Evolutionary conservation across 768 basidiomycete species (phyloP).

Genomic region (Amanita pallidorosea): DNA sequence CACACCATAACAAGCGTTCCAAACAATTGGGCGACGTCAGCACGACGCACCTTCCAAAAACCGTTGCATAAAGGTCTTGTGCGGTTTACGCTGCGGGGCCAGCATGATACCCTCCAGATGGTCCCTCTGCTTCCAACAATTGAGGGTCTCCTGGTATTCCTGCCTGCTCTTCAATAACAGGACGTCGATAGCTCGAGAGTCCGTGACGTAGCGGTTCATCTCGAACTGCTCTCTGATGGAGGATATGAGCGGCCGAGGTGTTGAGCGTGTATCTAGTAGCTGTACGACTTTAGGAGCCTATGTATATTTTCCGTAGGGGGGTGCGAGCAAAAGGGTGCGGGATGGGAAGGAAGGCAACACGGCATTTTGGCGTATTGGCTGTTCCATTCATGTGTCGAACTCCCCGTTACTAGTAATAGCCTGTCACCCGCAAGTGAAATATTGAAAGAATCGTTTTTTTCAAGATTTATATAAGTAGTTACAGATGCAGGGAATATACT

Average conservation of each 20-base stretch:
- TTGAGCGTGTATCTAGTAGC: slow-evolving; percentile 78
- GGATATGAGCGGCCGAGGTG: slow-evolving; percentile 68
- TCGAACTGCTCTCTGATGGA: slow-evolving; percentile 85
- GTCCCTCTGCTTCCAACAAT: slow-evolving; percentile 85
- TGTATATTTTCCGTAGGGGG: not conserved
- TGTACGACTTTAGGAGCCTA: slow-evolving; percentile 88
- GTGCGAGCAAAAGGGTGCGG: not conserved
- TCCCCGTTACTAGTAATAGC: too few species aligned
- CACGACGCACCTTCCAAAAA: slow-evolving; percentile 65
- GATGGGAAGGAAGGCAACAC: too few species aligned
- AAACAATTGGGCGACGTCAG: not conserved
- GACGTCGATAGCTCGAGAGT: slow-evolving; percentile 76
- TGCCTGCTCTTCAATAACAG: slow-evolving; percentile 74
- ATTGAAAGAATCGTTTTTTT: too few species aligned
- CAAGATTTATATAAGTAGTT: too few species aligned
- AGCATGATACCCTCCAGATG: slow-evolving; percentile 69
- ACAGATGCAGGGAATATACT: too few species aligned
- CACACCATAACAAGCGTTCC: not conserved
- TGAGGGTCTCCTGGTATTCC: slow-evolving; percentile 92
- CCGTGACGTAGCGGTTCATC: slow-evolving; percentile 70
- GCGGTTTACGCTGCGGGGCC: slow-evolving; percentile 28
- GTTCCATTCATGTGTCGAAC: too few species aligned
- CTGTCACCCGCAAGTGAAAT: too few species aligned
- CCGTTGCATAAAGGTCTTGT: slow-evolving; percentile 68
- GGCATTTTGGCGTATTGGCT: too few species aligned